Evolutionary conservation across 805 yeast genomes (phyloP), one percentile per base, ranked within the genome.

Genomic region (Pichia eremophila): DNA sequence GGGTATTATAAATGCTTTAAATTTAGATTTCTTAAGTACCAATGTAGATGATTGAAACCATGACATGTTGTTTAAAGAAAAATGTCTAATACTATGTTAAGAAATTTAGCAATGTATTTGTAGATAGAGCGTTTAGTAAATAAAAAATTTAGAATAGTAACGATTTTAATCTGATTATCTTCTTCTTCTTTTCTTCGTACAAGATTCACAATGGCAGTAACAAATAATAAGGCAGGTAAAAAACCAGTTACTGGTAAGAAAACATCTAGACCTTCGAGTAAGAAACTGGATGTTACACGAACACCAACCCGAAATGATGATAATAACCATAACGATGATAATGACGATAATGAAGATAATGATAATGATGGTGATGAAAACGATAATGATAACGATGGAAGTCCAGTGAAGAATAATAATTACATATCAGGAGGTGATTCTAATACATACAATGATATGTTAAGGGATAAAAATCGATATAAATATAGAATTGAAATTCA

Each of bases 401-500:
- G 39, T 37, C 40, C 39, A 6, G 29, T 18, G 17, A 45, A 36
- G 22, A 35, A 29, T 32, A 25, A 14, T 28, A 39, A 40, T 27
- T 32, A 32, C 6, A 32, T 32, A 32, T 28, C 15, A 32, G n/a
- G 17, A 3, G 18, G 31, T 34, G 47, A 44, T 22, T 15, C 46
- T 15, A 36, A 43, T 0, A 12, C 43, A n/a, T 37, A 41, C 17
- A 4, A 40, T 17, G 50, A 47, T 18, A 38, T 39, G 8, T 49
- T 51, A 9, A 54, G 51, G 31, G 60, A 60, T 42, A 57, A 56
- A 44, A 54, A 69, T 46, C 79, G 79, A 61, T 81, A 85, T 68
- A 81, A 83, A 60, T 93, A 91, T 65, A 73, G 95, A 48, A 78
- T 85, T 37, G 99, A 93, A 69, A 93, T 93, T 58, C 99, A 93